Base-by-base conservation (phyloP, 495 filamentous ascomycete species). In the Penicillium argentinense region DNA sequence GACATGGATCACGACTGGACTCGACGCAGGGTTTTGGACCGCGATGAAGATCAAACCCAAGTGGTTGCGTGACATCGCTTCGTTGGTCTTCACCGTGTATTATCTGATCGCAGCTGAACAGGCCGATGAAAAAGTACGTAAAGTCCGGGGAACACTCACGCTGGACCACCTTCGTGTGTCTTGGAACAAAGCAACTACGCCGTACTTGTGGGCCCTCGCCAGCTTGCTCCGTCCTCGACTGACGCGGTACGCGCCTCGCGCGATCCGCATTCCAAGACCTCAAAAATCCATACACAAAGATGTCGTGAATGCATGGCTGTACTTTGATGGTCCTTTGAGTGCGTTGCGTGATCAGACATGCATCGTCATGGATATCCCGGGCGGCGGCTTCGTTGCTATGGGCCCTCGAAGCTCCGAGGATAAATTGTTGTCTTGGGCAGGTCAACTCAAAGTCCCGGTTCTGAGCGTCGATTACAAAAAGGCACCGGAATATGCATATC, bases 1-100 rank as follows among this genome's bases (percentile, higher is more conserved):
- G 58, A 97, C 93, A 73, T 97, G 92, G 93, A 82, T 96, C 17
- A 85, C 92, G 28, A 98, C 93, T 0, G 93, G 89, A 0, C 66
- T 98, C 45, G 93, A 98, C 62, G 93, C 93, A 8, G 93, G 93
- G 0, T 98, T 96, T 66, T 98, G 93, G 93, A 95, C 90, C 0
- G 95, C 93, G 4, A 98, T 98, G 93, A 85, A 82, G 43, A 87
- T 98, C 39, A 79, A 78, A 36, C 80, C 75, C 42, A 91, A 89
- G 56, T 90, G 87, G 86, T 60, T 95, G 13, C 77, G 89, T 18
- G 91, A 97, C 62, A 58, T 95, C 12, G 79, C 83, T 3, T 90
- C 86, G 49, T 75, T 98, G 16, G 74, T 87, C 17, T 97, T 96
- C 60, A 85, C 84, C 1, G 60, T 83, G 1, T 97, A 96, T 67